These are phyloP conservation scores for Lonicera japonica DNA, from an alignment of 129 eudicot genomes.

Conservation along the genomic window DNA sequence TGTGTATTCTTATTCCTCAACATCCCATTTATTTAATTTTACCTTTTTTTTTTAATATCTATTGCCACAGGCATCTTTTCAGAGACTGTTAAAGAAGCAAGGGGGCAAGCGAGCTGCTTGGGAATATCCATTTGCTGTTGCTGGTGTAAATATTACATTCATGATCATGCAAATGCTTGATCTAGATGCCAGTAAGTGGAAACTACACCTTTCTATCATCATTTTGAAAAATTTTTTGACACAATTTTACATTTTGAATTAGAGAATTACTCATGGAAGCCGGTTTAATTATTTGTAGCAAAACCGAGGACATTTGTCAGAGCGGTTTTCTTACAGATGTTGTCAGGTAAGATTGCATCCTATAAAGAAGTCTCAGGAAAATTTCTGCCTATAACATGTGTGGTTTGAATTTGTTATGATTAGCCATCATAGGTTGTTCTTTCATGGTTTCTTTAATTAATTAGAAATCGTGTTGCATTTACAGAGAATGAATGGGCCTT, in stretches of 20 bases:
- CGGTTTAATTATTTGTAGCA: conserved; percentile 33
- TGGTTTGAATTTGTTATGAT: background rate
- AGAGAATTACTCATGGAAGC: conserved; percentile 7
- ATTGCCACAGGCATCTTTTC: conserved; percentile 55
- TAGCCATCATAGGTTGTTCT: background rate
- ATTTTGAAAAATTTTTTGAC: background rate
- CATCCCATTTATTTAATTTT: background rate
- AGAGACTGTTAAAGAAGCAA: conserved; percentile 61
- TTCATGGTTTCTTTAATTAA: background rate
- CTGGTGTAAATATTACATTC: conserved; percentile 91
- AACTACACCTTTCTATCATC: background rate
- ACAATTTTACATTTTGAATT: background rate
- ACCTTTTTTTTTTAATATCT: background rate
- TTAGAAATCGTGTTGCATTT: conserved; percentile 25
- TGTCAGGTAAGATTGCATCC: conserved; percentile 46
- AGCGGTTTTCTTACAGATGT: conserved; percentile 66
- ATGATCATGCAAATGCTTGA: conserved; percentile 95
- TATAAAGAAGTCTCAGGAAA: too few relatives aligned
- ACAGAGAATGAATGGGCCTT: conserved; percentile 91
- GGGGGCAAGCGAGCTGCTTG: conserved; percentile 62
- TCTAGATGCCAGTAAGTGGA: conserved; percentile 60
- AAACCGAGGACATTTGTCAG: conserved; percentile 66
- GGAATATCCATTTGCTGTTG: conserved; percentile 98
- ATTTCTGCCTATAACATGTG: too few relatives aligned
- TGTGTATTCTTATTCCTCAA: background rate